These are phyloP conservation scores for Eremothecium cymbalariae DNA, from an alignment of 1,139 yeast species.

Conservation along the genomic window DNA sequence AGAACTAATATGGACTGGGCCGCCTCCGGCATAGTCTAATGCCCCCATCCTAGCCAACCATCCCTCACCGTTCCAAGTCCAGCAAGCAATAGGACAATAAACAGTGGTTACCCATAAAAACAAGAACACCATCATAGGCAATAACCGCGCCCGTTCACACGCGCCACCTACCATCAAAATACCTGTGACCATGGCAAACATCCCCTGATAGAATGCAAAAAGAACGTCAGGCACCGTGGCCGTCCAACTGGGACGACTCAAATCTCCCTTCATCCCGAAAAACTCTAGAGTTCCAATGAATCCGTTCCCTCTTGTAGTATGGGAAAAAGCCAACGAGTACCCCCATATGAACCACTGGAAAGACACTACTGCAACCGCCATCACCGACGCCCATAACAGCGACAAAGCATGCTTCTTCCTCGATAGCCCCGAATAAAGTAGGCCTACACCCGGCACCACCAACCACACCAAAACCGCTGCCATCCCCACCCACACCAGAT, in stretches of 20 bases:
- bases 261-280: constrained; percentile 69
- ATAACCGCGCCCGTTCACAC: constrained; percentile 92
- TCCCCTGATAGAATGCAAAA: constrained; percentile 86
- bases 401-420: constrained; percentile 90
- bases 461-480: constrained; percentile 78
- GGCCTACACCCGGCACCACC: constrained; percentile 91
- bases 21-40: constrained; percentile 96
- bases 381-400: constrained; percentile 85
- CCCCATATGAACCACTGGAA: constrained; percentile 99
- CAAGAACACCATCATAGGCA: constrained; percentile 91
- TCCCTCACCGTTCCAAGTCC: constrained; percentile 94
- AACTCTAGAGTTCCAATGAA: constrained; percentile 75
- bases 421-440: constrained; percentile 81
- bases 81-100: constrained; percentile 88
- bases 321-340: constrained; percentile 77
- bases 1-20: constrained; percentile 92
- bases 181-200: constrained; percentile 91
- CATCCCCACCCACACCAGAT: constrained; percentile 83
- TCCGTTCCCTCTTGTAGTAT: constrained; percentile 47
- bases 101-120: constrained; percentile 95
- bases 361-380: constrained; percentile 70
- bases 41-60: constrained; percentile 81
- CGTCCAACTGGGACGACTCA: constrained; percentile 72
- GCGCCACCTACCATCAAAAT: constrained; percentile 95
- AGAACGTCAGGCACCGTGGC: constrained; percentile 72